Percentiles rank a stretch among this genome's conserved stretches.
Conservation (phyloP, 495 filamentous ascomycete genomes). For the Lentithecium fluviatile region DNA sequence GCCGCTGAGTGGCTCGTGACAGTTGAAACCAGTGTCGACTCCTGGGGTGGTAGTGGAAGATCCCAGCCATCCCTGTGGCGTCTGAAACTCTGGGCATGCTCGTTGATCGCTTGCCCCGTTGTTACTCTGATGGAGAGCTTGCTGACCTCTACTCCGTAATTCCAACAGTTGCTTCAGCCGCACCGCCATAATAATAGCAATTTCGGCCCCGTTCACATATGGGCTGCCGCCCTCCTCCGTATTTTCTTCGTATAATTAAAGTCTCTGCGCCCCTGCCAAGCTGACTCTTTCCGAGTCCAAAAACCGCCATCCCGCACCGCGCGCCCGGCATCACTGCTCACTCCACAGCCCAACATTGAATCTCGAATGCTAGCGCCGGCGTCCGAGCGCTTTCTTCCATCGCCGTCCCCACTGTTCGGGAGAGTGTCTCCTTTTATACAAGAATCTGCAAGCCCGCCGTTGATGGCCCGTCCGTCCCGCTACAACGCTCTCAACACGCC, state of each 20-base stretch:
- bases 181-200: too few species aligned
- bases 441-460: background rate
- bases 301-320: too few species aligned
- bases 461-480: background rate
- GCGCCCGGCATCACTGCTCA: too few species aligned
- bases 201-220: too few species aligned
- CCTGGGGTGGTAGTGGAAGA: background rate
- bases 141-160: too few species aligned
- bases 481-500: background rate
- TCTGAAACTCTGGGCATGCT: background rate
- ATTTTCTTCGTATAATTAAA: constrained; percentile 10
- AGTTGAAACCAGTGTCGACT: constrained; percentile 4
- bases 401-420: background rate
- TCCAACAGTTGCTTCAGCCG: too few species aligned
- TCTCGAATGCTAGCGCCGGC: background rate
- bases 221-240: constrained; percentile 9
- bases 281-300: background rate
- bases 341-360: too few species aligned
- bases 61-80: background rate
- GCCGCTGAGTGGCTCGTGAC: background rate
- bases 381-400: background rate
- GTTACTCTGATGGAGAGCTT: background rate
- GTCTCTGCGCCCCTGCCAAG: background rate
- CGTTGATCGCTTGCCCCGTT: background rate
- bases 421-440: background rate